Percentiles rank a stretch among this genome's conserved stretches.
phyloP scores from a whole-genome alignment of 2,329 filamentous ascomycete species.

The Cyphellophora attinorum region DNA sequence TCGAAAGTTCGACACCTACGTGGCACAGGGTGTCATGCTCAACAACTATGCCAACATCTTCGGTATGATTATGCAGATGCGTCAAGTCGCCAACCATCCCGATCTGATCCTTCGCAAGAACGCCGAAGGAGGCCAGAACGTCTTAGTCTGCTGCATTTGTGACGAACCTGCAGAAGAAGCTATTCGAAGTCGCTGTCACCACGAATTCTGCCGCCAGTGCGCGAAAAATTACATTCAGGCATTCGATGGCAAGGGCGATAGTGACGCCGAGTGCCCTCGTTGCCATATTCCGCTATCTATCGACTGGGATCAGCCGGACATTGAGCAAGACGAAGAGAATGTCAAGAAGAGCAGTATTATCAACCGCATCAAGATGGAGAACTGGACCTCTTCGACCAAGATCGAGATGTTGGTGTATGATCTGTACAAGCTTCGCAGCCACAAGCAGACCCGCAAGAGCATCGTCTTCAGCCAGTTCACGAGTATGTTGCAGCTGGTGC shows the following conservation, averaged over 20 bases:
- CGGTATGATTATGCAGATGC: conserved; percentile 98
- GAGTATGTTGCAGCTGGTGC: conserved; percentile 91
- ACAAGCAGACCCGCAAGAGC: conserved; percentile 89
- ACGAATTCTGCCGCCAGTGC: conserved; percentile 81
- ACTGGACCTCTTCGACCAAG: conserved; percentile 97
- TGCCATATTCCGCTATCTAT: conserved; percentile 87
- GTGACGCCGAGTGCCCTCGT: conserved; percentile 59
- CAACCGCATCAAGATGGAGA: conserved; percentile 97
- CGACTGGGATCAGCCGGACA: conserved; percentile 89
- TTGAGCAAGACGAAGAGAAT: conserved; percentile 77
- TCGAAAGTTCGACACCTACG: conserved; percentile 90
- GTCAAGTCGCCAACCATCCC: conserved; percentile 92
- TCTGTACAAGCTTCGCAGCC: conserved; percentile 79
- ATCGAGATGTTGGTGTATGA: conserved; percentile 95
- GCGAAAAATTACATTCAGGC: conserved; percentile 72
- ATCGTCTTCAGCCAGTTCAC: conserved; percentile 98
- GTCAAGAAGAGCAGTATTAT: conserved; percentile 97
- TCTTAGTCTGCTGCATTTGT: conserved; percentile 87
- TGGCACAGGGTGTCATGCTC: conserved; percentile 83
- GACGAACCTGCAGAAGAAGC: conserved; percentile 94
- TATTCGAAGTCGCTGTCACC: conserved; percentile 81
- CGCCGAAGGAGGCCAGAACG: conserved; percentile 74
- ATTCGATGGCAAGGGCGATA: conserved; percentile 48
- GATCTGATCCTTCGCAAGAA: conserved; percentile 89
- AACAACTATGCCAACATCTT: conserved; percentile 99